Percentiles rank a stretch among this genome's conserved stretches.
Conservation (phyloP, 768 basidiomycete genomes). For the Pisolithus tinctorius region DNA sequence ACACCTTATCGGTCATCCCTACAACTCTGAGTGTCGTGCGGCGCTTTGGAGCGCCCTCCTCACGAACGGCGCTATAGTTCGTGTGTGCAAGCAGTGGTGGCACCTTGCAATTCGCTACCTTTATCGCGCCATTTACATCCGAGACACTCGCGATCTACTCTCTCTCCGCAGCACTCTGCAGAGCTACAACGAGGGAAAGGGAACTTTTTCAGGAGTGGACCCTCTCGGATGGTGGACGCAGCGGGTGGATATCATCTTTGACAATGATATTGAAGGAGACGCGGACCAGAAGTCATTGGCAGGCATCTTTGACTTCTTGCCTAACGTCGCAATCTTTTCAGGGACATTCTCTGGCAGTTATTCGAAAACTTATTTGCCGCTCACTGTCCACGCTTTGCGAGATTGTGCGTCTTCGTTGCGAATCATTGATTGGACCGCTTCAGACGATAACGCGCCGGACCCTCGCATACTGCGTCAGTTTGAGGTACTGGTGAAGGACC, state of each 20-base stretch:
- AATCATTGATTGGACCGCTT: slow-evolving; percentile 15
- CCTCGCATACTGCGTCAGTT: neutral
- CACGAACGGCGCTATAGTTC: slow-evolving; percentile 23
- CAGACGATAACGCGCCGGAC: neutral
- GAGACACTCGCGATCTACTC: slow-evolving; percentile 9
- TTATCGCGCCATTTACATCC: slow-evolving; percentile 18
- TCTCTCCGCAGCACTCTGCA: slow-evolving; percentile 14
- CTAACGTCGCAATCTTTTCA: slow-evolving; percentile 15
- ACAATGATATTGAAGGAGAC: slow-evolving; percentile 4
- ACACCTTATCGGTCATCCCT: slow-evolving; percentile 4
- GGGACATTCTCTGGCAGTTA: slow-evolving; percentile 3
- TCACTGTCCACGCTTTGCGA: slow-evolving; percentile 14
- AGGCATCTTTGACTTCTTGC: slow-evolving; percentile 11
- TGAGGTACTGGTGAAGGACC: slow-evolving; percentile 5
- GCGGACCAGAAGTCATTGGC: slow-evolving; percentile 6
- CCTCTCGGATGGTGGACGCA: slow-evolving; percentile 17
- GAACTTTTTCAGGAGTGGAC: slow-evolving; percentile 3
- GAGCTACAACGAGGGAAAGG: slow-evolving; percentile 6
- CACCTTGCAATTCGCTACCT: slow-evolving; percentile 18
- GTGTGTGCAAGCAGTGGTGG: slow-evolving; percentile 26
- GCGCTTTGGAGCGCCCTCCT: slow-evolving; percentile 14
- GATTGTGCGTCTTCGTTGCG: slow-evolving; percentile 11
- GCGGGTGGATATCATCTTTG: slow-evolving; percentile 20
- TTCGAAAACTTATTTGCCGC: neutral
- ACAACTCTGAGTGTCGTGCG: slow-evolving; percentile 1